These are phyloP conservation scores for Coelastrella sp. DNA, from an alignment of 139 green algal species.

Conservation along the genomic window DNA sequence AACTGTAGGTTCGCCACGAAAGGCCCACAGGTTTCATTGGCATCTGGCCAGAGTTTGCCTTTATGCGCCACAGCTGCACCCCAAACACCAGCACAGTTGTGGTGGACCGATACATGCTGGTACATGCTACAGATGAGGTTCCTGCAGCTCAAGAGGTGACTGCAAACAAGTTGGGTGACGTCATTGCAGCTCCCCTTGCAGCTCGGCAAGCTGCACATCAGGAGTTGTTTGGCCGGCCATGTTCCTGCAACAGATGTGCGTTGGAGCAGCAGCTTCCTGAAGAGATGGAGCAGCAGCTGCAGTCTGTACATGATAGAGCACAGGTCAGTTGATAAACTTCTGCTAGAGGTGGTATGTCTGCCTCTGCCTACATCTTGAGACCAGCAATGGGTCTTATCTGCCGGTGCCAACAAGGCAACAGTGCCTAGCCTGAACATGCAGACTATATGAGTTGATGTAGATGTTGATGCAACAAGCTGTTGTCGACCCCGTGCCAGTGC, in stretches of 20 bases:
- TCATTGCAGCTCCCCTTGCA: conserved; percentile 45
- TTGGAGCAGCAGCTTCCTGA: conserved; percentile 50
- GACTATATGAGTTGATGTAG: no score
- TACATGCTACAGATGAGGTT: conserved; percentile 52
- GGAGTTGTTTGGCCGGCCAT: conserved; percentile 18
- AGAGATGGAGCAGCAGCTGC: conserved; percentile 44
- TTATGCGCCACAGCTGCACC: conserved; percentile 59
- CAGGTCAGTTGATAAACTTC: not conserved
- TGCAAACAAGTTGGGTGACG: conserved; percentile 53
- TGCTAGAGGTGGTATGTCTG: no score
- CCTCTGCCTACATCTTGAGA: no score
- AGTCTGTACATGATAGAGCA: conserved; percentile 10
- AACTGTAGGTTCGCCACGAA: conserved; percentile 55
- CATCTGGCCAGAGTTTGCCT: conserved; percentile 61
- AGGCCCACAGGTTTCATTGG: conserved; percentile 57
- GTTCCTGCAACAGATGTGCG: conserved; percentile 47
- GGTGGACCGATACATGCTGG: conserved; percentile 51
- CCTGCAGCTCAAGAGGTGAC: conserved; percentile 45
- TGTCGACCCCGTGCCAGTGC: no score
- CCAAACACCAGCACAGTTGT: conserved; percentile 65
- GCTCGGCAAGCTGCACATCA: conserved; percentile 49
- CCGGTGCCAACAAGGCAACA: no score
- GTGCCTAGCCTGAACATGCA: no score
- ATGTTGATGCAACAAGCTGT: no score
- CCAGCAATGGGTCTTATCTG: no score